Conservation (phyloP, 805 yeast genomes). For the Yamadazyma phyllophila region DNA sequence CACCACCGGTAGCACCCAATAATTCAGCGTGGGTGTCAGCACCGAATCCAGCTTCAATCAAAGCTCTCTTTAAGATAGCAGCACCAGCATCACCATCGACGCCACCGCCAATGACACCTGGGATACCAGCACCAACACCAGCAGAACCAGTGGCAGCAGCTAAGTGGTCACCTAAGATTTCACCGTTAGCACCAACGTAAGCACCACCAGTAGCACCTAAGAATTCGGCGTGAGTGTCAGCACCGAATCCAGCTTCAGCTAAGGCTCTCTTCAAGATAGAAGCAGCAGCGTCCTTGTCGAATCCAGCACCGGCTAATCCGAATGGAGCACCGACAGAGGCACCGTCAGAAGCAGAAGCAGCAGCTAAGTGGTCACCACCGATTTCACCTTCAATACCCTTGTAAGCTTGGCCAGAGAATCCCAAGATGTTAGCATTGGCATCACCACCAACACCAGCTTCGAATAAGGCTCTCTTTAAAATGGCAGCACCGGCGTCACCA, state of each 20-base stretch:
- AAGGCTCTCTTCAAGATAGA: conserved; percentile 11
- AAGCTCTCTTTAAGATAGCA: conserved; percentile 12
- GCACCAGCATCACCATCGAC: conserved; percentile 8
- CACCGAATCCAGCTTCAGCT: conserved; percentile 10
- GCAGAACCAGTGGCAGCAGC: conserved; percentile 13
- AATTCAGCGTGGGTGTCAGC: conserved; percentile 11
- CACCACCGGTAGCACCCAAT: conserved; percentile 8
- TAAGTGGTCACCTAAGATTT: conserved; percentile 15
- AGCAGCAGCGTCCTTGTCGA: conserved; percentile 5
- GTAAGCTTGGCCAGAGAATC: conserved; percentile 2
- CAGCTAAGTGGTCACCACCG: conserved; percentile 7
- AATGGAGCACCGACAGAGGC: conserved; percentile 6
- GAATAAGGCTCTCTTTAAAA: conserved; percentile 12
- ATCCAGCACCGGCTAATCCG: conserved; percentile 4
- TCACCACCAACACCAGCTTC: conserved; percentile 11
- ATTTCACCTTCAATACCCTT: conserved; percentile 8
- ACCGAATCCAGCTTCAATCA: conserved; percentile 11
- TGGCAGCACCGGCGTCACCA: conserved; percentile 10
- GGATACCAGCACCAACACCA: conserved; percentile 6
- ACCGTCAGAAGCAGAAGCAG: conserved; percentile 6
- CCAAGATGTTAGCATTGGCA: conserved; percentile 9
- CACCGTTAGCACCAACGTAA: conserved; percentile 13
- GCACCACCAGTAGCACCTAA: conserved; percentile 10
- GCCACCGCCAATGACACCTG: conserved; percentile 3
- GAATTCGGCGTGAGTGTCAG: conserved; percentile 4